These are phyloP conservation scores for Psilocybe sp. DNA, from an alignment of 768 basidiomycete genomes.

Conservation along the genomic window DNA sequence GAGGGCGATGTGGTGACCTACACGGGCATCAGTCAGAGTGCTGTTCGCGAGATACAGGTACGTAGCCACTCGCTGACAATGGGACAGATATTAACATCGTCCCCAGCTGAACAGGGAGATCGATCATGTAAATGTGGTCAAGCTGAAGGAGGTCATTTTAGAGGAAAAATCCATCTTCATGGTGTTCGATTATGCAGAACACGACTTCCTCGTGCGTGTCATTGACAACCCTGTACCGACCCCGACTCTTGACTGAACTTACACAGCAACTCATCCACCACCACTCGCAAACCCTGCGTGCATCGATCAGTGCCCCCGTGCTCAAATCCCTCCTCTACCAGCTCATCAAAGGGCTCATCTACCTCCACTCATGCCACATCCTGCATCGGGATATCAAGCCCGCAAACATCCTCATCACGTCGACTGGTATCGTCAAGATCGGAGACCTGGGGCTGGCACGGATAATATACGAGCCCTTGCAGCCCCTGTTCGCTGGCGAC, in stretches of 20 bases:
- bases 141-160: conserved; percentile 90
- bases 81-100: conserved; percentile 8
- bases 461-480: conserved; percentile 86
- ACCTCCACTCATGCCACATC: conserved; percentile 93
- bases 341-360: conserved; percentile 89
- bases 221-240: no score
- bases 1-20: conserved; percentile 96
- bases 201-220: conserved; percentile 88
- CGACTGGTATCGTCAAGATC: conserved; percentile 89
- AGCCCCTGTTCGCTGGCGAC: conserved; percentile 89
- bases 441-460: conserved; percentile 97
- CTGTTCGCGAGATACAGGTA: conserved; percentile 94
- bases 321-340: conserved; percentile 95
- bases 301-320: conserved; percentile 68
- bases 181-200: conserved; percentile 99
- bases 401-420: conserved; percentile 95
- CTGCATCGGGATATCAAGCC: conserved; percentile 98
- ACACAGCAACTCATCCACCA: conserved; percentile 96
- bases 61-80: conserved; percentile 23
- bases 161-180: conserved; percentile 99
- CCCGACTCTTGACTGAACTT: neutral
- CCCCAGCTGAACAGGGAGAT: conserved; percentile 84
- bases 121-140: conserved; percentile 85
- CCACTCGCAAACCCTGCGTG: conserved; percentile 86
- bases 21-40: conserved; percentile 97